Conservation (phyloP, 1,284 basidiomycete genomes). For the Moniliophthora roreri region DNA sequence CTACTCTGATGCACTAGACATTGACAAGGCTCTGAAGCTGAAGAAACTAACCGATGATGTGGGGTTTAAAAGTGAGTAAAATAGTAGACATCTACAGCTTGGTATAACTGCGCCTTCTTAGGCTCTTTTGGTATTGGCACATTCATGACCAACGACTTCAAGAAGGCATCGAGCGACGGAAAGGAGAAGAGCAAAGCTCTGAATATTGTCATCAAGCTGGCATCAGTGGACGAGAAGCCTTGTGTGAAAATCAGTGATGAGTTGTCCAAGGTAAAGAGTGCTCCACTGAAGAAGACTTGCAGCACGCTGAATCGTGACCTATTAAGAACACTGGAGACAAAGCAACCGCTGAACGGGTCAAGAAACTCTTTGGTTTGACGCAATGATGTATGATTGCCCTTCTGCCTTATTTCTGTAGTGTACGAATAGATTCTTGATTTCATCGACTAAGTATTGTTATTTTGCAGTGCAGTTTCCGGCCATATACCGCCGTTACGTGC, state of each 20-base stretch:
- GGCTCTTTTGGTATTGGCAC: constrained; percentile 92
- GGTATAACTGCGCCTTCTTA: constrained; percentile 18
- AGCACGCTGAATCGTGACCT: constrained; percentile 3
- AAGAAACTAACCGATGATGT: constrained; percentile 72
- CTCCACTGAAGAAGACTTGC: not conserved
- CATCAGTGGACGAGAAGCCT: constrained; percentile 66
- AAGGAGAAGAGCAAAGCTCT: constrained; percentile 73
- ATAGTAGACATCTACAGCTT: not conserved
- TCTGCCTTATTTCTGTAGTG: too few species aligned
- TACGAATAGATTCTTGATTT: too few species aligned
- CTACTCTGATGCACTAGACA: constrained; percentile 79
- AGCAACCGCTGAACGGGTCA: constrained; percentile 41
- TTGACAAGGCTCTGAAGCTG: constrained; percentile 70
- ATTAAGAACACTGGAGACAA: constrained; percentile 46
- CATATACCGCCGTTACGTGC: too few species aligned
- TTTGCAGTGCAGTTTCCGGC: too few species aligned
- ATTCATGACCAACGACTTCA: constrained; percentile 87
- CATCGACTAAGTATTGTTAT: too few species aligned
- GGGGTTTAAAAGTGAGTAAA: constrained; percentile 66
- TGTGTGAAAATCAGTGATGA: constrained; percentile 96
- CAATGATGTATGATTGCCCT: too few species aligned
- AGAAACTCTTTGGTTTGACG: constrained; percentile 34
- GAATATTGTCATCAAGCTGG: constrained; percentile 93
- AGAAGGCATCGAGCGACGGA: constrained; percentile 51
- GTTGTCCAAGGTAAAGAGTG: constrained; percentile 71